Evolutionary conservation across 352 stramenopile species (phyloP), one percentile per base, ranked within the genome.

Genomic region (Globisporangium nunn): DNA sequence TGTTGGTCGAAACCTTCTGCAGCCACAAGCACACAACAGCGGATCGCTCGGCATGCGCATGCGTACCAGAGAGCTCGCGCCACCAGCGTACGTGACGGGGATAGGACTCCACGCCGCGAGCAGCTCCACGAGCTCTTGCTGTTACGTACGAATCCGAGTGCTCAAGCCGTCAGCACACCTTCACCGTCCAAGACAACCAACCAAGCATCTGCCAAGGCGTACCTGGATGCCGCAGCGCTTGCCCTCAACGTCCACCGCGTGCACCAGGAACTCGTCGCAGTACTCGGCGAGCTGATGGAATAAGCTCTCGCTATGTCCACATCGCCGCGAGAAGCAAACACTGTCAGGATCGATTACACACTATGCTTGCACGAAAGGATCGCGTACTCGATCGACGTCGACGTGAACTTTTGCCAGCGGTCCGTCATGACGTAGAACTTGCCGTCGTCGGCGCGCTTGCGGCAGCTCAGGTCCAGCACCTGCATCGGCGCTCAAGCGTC

Each of bases 241-340:
- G 53, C 96, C 96, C 81, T 99, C 97, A 15, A 98, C 96, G 49
- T 99, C 97, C 15, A 99, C 97, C 0, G 95, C 97, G 71, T 99
- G 97, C 1, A 99, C 96, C 33, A 99, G 71, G 66, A 99, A 98
- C 72, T 99, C 97, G 60, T 96, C 91, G 63, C 96, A 99, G 66
- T 98, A 98, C 31, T 75, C 68, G 11, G 87, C 76, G 29, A 99
- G 74, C 44, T 78, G 73, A 50, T 86, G 68, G 56, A 99, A 86
- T 52, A 93, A 85, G n/a, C 78, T 75, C 56, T 87, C 70, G 48
- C 86, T 95, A 35, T 23, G 23, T 23, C 23, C 18, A 45, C n/a
- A 12, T 8, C 2, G 10, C 10, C 33, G 10, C 6, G 33, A 37
- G 33, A 46, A 61, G 8, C 18, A 46, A 0, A 31, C 23, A 28